These are phyloP conservation scores for Lactarius sanguifluus DNA, from an alignment of 768 basidiomycete genomes.

Conservation along the genomic window DNA sequence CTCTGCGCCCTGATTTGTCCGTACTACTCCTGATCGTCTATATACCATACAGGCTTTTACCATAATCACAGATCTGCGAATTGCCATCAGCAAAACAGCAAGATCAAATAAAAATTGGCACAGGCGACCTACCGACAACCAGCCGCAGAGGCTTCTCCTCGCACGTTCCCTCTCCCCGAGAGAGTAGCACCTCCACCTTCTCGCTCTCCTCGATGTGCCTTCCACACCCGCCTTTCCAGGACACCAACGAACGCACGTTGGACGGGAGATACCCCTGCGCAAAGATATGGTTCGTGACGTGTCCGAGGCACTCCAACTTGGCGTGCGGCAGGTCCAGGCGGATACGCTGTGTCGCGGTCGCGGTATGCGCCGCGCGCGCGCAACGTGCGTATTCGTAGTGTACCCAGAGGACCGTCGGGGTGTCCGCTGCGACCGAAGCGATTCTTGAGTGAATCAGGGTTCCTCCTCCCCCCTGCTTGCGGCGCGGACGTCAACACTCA, in stretches of 20 bases:
- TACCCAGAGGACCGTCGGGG: conserved; percentile 46
- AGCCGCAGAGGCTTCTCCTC: conserved; percentile 42
- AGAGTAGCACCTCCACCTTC: conserved; percentile 34
- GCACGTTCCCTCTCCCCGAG: conserved; percentile 36
- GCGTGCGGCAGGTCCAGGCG: conserved; percentile 38
- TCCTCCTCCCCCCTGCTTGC: no score
- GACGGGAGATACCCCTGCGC: conserved; percentile 39
- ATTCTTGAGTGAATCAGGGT: not conserved
- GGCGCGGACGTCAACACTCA: conserved; percentile 33
- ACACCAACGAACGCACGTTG: conserved; percentile 41
- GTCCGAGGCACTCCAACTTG: conserved; percentile 43
- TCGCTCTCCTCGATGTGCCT: conserved; percentile 35
- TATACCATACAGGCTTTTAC: not conserved
- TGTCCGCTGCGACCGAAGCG: conserved; percentile 39
- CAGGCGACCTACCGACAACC: conserved; percentile 37
- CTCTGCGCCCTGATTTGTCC: conserved; percentile 65
- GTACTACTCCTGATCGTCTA: not conserved
- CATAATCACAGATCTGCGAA: not conserved
- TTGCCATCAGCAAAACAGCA: not conserved
- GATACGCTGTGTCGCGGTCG: conserved; percentile 45
- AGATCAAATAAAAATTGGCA: not conserved
- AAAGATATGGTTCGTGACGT: conserved; percentile 51
- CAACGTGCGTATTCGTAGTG: conserved; percentile 43
- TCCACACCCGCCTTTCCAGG: conserved; percentile 45
- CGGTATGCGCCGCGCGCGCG: conserved; percentile 33